Evolutionary conservation across 768 basidiomycete genomes (phyloP).

Genomic region (Termitomyces sp.): DNA sequence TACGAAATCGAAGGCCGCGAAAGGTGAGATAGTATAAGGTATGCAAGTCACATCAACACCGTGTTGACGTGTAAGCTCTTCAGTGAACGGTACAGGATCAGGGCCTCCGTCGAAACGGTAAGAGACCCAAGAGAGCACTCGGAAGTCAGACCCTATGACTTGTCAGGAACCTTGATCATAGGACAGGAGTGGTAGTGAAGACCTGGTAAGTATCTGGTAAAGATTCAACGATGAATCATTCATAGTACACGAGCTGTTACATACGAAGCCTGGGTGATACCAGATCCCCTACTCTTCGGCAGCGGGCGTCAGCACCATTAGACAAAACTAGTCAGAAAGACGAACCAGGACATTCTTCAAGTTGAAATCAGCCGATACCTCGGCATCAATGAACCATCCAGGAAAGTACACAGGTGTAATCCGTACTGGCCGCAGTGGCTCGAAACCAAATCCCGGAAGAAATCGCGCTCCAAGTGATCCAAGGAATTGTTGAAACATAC

Average conservation of each 20-base stretch:
- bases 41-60: conserved; percentile 51
- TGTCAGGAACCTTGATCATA: neutral
- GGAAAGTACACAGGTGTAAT: conserved; percentile 59
- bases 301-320: neutral
- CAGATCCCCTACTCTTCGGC: conserved; percentile 28
- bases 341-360: conserved; percentile 24
- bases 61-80: conserved; percentile 44
- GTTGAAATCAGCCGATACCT: conserved; percentile 39
- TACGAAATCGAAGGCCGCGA: conserved; percentile 40
- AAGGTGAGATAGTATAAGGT: conserved; percentile 54
- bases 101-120: conserved; percentile 28
- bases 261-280: conserved; percentile 43
- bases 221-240: conserved; percentile 15
- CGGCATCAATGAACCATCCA: conserved; percentile 58
- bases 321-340: conserved; percentile 3
- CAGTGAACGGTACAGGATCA: conserved; percentile 44
- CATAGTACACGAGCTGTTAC: conserved; percentile 23
- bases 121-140: conserved; percentile 43
- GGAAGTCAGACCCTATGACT: conserved; percentile 38
- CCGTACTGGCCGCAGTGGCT: conserved; percentile 40
- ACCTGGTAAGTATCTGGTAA: conserved; percentile 45
- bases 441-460: conserved; percentile 36
- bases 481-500: conserved; percentile 20
- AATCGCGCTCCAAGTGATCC: conserved; percentile 32
- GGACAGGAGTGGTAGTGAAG: conserved; percentile 1